Conservation (phyloP, 2,329 filamentous ascomycete genomes). For the Xylariomycetidae sp. region DNA sequence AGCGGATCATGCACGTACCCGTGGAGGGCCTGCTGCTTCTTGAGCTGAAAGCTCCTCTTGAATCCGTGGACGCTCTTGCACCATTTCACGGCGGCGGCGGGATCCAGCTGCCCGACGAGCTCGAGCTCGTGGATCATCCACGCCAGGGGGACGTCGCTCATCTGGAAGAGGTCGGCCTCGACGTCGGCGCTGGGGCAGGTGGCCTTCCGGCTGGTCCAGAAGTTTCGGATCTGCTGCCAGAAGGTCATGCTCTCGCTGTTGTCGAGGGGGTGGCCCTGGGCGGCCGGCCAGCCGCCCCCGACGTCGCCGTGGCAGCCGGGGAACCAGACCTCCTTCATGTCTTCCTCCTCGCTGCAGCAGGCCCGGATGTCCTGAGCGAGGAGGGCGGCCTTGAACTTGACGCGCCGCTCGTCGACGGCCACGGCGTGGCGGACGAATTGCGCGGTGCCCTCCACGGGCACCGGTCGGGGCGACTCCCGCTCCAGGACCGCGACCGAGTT, state of each 20-base stretch:
- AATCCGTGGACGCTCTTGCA: conserved; percentile 27
- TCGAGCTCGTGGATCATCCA: conserved; percentile 50
- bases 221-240: conserved; percentile 31
- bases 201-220: conserved; percentile 31
- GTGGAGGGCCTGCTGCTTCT: conserved; percentile 25
- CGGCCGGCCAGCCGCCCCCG: conserved; percentile 46
- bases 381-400: conserved; percentile 51
- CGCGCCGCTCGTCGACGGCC: conserved; percentile 47
- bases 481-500: conserved; percentile 43
- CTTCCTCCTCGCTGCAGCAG: conserved; percentile 25
- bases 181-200: conserved; percentile 27
- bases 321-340: conserved; percentile 52
- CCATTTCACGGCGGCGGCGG: conserved; percentile 30
- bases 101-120: conserved; percentile 29
- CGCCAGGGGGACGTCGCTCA: conserved; percentile 46
- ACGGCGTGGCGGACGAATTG: conserved; percentile 47
- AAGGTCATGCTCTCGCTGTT: conserved; percentile 21
- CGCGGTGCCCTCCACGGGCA: conserved; percentile 36
- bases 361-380: conserved; percentile 35
- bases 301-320: conserved; percentile 50
- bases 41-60: conserved; percentile 25
- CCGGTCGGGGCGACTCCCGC: conserved; percentile 31
- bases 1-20: conserved; percentile 36
- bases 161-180: conserved; percentile 31
- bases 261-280: conserved; percentile 17